Percentiles rank a stretch among this genome's conserved stretches.
These are phyloP conservation scores for Quercus cerris DNA, from an alignment of 306 rosid genomes.

Conservation along the genomic window DNA sequence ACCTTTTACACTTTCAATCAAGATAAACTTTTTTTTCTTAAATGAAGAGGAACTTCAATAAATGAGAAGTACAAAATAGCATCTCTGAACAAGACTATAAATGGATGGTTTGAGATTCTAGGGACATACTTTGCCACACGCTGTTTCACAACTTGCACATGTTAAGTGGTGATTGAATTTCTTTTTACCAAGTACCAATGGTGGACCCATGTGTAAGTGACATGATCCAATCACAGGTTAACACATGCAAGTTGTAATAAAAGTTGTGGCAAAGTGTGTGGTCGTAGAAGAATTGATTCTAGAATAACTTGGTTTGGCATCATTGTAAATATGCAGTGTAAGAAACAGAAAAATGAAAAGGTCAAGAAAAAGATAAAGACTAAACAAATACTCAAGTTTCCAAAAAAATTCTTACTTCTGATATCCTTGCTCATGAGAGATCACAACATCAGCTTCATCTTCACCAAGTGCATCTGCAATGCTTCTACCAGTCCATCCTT, in stretches of 20 bases:
- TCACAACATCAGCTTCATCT: constrained; percentile 89
- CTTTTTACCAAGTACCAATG: too few relatives aligned
- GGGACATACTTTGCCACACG: neutral
- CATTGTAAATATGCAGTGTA: neutral
- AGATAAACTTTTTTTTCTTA: neutral
- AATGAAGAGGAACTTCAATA: constrained; percentile 1
- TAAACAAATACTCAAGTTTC: constrained; percentile 3
- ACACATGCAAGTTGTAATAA: too few relatives aligned
- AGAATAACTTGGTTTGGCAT: neutral
- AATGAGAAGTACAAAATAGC: neutral
- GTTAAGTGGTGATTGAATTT: too few relatives aligned
- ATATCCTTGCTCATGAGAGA: constrained; percentile 51
- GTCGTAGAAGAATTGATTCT: neutral
- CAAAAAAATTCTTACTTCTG: constrained; percentile 49
- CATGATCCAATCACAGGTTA: too few relatives aligned
- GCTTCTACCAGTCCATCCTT: constrained; percentile 54
- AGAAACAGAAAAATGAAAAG: constrained; percentile 10
- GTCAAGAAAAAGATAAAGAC: constrained; percentile 7
- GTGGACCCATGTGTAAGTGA: too few relatives aligned
- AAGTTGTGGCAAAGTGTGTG: too few relatives aligned
- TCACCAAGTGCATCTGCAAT: constrained; percentile 98
- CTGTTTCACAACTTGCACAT: too few relatives aligned
- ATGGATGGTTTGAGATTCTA: constrained; percentile 2
- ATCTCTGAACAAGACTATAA: neutral
- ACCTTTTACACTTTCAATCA: neutral